Evolutionary conservation across 164 flowering plant genomes (phyloP).

Genomic region (Berberis vulgaris): DNA sequence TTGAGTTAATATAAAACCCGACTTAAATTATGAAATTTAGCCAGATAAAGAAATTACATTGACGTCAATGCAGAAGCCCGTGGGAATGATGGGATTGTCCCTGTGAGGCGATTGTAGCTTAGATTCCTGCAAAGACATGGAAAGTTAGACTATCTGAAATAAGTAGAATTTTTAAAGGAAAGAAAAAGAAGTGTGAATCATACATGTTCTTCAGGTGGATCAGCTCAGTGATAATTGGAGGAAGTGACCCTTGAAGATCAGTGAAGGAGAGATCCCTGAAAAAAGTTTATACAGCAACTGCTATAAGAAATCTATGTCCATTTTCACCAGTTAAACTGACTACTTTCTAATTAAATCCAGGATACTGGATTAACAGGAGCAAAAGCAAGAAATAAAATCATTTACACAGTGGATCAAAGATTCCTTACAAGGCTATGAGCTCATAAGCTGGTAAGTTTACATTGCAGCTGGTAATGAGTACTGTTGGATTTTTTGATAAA

Average conservation of each 20-base stretch:
- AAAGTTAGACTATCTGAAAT: background rate
- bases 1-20: no score
- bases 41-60: constrained; percentile 27
- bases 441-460: no score
- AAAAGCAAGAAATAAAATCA: no score
- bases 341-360: no score
- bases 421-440: background rate
- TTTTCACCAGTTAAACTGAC: no score
- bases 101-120: constrained; percentile 38
- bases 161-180: background rate
- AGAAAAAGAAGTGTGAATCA: constrained; percentile 9
- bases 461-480: no score
- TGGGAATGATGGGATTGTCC: constrained; percentile 33
- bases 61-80: constrained; percentile 29
- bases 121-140: constrained; percentile 32
- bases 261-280: constrained; percentile 50
- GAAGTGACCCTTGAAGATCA: constrained; percentile 37
- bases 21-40: background rate
- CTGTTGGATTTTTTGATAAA: no score
- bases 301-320: no score
- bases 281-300: background rate
- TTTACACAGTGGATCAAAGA: background rate
- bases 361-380: no score
- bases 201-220: constrained; percentile 41
- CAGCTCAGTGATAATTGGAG: constrained; percentile 35